These are phyloP conservation scores for Leccinum olivaceopallidum DNA, from an alignment of 768 basidiomycete genomes.

Conservation along the genomic window DNA sequence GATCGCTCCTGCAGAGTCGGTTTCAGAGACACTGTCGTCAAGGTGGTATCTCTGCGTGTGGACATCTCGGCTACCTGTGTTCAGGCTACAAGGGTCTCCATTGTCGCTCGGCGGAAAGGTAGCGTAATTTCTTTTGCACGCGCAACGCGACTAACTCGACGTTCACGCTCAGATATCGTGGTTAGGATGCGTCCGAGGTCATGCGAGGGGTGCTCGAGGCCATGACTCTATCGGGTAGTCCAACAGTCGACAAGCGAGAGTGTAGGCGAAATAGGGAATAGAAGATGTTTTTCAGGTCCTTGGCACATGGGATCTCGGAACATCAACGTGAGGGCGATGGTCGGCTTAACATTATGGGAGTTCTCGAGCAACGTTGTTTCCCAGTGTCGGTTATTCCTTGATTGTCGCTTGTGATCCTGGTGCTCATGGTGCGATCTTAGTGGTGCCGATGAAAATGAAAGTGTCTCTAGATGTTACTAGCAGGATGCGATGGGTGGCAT, in stretches of 20 bases:
- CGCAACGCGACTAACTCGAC: neutral
- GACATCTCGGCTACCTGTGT: neutral
- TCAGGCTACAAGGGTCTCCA: constrained; percentile 4
- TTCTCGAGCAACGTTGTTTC: neutral
- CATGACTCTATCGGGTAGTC: too few species aligned
- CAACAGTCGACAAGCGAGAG: too few species aligned
- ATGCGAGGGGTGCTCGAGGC: too few species aligned
- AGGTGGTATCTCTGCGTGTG: constrained; percentile 1
- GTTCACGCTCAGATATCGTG: neutral
- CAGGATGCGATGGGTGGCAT: too few species aligned
- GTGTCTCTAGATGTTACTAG: too few species aligned
- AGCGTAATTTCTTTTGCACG: neutral
- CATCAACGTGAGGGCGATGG: too few species aligned
- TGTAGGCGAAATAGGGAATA: too few species aligned
- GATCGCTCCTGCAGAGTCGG: neutral
- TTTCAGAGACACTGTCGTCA: constrained; percentile 13
- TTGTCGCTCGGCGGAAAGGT: constrained; percentile 10
- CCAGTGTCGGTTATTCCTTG: neutral
- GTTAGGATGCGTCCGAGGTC: too few species aligned
- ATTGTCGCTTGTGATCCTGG: neutral
- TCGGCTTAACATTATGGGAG: neutral
- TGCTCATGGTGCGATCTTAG: too few species aligned
- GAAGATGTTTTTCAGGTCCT: too few species aligned
- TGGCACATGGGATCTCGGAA: too few species aligned
- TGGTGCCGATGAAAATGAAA: neutral